Conservation (phyloP, 305 asterid species). For the Solanum hybrid region DNA sequence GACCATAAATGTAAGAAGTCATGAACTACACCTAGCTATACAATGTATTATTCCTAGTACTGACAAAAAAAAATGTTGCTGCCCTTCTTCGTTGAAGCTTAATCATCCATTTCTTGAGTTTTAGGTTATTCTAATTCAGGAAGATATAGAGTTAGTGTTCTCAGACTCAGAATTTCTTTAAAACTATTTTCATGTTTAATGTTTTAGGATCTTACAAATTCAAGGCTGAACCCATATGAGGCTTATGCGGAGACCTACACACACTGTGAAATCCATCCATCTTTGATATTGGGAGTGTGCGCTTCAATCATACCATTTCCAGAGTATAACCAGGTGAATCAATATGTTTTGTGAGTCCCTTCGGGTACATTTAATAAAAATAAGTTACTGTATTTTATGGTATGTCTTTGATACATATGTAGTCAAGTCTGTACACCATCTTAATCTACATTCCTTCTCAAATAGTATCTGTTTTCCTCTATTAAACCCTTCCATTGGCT, state of each 20-base stretch:
- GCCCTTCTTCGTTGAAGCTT: background rate
- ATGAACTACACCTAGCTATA: background rate
- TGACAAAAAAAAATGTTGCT: background rate
- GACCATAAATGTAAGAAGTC: slow-evolving; percentile 17
- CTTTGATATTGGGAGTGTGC: slow-evolving; percentile 26
- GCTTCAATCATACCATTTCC: slow-evolving; percentile 29
- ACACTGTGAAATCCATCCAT: slow-evolving; percentile 26
- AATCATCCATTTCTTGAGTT: background rate
- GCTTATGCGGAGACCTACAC: slow-evolving; percentile 24
- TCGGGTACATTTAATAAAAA: background rate
- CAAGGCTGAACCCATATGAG: slow-evolving; percentile 20
- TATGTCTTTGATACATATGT: background rate
- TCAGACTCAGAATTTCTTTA: slow-evolving; percentile 19
- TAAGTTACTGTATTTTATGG: background rate
- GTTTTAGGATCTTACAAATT: slow-evolving; percentile 15
- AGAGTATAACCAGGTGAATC: slow-evolving; percentile 23
- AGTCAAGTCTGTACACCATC: background rate
- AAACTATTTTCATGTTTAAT: background rate
- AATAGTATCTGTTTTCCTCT: background rate
- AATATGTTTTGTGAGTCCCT: background rate
- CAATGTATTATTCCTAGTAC: background rate
- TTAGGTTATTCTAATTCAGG: background rate
- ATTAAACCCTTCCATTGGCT: background rate
- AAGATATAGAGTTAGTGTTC: background rate
- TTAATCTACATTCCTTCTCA: background rate